Evolutionary conservation across 164 flowering plant genomes (phyloP).

Genomic region (Magnolia changhungtana): DNA sequence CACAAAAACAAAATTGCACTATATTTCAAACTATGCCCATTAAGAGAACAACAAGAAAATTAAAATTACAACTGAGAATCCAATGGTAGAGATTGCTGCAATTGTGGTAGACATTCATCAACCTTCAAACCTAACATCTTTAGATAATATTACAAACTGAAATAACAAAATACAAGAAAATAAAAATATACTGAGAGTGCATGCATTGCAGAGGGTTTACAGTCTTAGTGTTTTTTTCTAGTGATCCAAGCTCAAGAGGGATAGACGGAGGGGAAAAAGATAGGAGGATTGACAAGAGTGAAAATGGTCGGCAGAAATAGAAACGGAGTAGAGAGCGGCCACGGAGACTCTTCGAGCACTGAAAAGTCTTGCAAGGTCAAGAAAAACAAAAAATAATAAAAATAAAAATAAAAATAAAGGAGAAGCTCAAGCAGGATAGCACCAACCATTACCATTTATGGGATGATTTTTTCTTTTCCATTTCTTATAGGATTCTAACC

Average conservation of each 20-base stretch:
- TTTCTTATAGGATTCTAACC: neutral
- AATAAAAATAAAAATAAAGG: neutral
- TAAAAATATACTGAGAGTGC: too few relatives aligned
- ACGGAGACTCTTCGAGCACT: neutral
- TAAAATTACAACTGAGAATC: neutral
- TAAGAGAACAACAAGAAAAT: too few relatives aligned
- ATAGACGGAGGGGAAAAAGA: constrained; percentile 20
- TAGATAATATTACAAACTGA: neutral
- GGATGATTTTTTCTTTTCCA: neutral
- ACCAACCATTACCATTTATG: neutral
- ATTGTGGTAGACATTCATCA: neutral
- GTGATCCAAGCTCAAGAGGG: constrained; percentile 42
- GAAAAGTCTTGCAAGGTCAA: constrained; percentile 63
- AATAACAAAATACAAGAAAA: neutral
- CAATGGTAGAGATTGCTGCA: neutral
- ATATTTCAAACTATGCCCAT: too few relatives aligned
- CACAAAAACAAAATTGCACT: too few relatives aligned
- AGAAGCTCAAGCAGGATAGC: neutral
- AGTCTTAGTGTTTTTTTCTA: too few relatives aligned
- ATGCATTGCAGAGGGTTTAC: too few relatives aligned
- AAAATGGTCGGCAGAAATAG: neutral
- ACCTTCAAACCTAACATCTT: neutral
- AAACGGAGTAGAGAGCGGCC: constrained; percentile 9
- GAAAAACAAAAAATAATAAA: constrained; percentile 21
- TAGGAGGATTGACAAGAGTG: constrained; percentile 13